phyloP scores from a whole-genome alignment of 129 eudicot genomes.

The Saussurea involucrata region DNA sequence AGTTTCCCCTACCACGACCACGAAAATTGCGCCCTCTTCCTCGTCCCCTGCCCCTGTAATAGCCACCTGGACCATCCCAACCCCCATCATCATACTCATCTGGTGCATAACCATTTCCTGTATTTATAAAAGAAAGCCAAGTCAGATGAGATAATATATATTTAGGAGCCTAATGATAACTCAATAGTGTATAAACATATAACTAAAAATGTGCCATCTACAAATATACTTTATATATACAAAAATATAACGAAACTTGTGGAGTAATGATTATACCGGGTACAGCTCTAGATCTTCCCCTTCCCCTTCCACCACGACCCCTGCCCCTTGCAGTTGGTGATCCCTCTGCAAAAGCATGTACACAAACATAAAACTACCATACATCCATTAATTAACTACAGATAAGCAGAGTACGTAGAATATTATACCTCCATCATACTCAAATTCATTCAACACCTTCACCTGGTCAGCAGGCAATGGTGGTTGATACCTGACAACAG shows the following conservation, averaged over 20 bases:
- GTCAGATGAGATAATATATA: not conserved
- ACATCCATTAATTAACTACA: not conserved
- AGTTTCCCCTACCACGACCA: conserved; percentile 90
- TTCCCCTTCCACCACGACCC: conserved; percentile 90
- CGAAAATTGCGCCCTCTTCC: conserved; percentile 81
- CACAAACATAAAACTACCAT: not conserved
- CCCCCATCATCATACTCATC: conserved; percentile 86
- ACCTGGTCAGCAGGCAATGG: conserved; percentile 98
- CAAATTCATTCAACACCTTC: conserved; percentile 62
- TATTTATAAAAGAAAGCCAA: not conserved
- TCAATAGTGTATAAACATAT: not conserved
- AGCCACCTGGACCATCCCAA: conserved; percentile 69
- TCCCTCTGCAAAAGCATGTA: conserved; percentile 50
- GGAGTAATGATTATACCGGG: conserved; percentile 35
- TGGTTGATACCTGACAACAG: conserved; percentile 69
- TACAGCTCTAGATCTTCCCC: conserved; percentile 79
- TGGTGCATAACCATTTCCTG: conserved; percentile 63
- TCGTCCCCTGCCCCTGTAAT: conserved; percentile 80
- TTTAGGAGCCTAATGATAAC: not conserved
- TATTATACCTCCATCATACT: conserved; percentile 78
- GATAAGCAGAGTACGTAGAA: not conserved
- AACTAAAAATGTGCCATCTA: not conserved
- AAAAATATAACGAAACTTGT: not conserved
- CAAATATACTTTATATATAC: too few species aligned
- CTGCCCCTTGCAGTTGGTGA: conserved; percentile 89